These are phyloP conservation scores for Agaricus blazei DNA, from an alignment of 768 basidiomycete species.

Conservation along the genomic window DNA sequence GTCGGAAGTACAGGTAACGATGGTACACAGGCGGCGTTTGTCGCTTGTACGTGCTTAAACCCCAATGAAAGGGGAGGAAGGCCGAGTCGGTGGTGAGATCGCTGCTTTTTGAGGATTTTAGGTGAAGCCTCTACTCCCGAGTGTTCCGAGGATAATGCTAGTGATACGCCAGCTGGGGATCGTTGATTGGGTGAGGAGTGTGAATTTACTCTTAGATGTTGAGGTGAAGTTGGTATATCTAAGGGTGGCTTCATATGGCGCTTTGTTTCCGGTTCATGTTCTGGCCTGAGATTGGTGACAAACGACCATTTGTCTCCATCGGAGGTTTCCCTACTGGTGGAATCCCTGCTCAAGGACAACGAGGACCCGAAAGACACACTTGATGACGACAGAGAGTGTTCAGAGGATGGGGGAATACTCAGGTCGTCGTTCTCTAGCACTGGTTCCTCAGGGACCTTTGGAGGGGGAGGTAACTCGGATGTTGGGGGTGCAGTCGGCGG, in stretches of 20 bases:
- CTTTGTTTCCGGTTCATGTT: constrained; percentile 11
- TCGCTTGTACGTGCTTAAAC: constrained; percentile 27
- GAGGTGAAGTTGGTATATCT: constrained; percentile 21
- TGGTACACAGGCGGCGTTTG: constrained; percentile 16
- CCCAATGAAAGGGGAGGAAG: constrained; percentile 46
- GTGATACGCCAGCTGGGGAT: constrained; percentile 24
- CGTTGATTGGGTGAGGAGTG: constrained; percentile 46
- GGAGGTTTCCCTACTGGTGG: constrained; percentile 17
- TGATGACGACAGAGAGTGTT: constrained; percentile 29
- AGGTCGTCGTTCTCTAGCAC: constrained; percentile 13
- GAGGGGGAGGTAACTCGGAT: constrained; percentile 42
- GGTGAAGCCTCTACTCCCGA: constrained; percentile 14
- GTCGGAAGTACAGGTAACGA: constrained; percentile 18
- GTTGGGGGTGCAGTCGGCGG: constrained; percentile 48
- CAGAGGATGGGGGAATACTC: constrained; percentile 7
- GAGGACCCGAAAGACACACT: constrained; percentile 42
- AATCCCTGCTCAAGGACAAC: constrained; percentile 23
- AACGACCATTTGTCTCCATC: constrained; percentile 21
- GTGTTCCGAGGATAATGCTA: constrained; percentile 21
- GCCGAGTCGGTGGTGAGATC: constrained; percentile 51
- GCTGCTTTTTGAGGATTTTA: constrained; percentile 46
- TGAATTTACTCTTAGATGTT: constrained; percentile 45
- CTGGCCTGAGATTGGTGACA: constrained; percentile 17
- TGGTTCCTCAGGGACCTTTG: constrained; percentile 16
- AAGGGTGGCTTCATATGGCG: constrained; percentile 14